Evolutionary conservation across 768 basidiomycete genomes (phyloP).

Genomic region (Macrolepiota fuliginosa): DNA sequence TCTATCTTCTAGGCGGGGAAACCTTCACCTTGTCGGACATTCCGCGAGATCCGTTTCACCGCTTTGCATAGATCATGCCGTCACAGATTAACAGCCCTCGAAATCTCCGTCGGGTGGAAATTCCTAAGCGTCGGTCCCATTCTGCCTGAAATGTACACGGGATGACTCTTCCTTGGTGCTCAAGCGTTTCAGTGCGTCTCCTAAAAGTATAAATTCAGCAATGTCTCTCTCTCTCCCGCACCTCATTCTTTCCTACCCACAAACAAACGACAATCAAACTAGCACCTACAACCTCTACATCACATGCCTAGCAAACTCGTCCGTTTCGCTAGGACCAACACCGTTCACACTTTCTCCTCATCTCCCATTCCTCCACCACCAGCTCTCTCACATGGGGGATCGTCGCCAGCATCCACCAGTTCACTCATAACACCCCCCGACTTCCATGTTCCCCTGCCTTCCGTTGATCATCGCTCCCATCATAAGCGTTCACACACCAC

Average conservation of each 20-base stretch:
- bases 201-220: not conserved
- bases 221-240: not conserved
- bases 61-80: not conserved
- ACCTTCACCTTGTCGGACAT: not conserved
- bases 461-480: not conserved
- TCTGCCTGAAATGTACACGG: not conserved
- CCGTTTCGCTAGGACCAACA: conserved; percentile 5
- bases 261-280: not conserved
- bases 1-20: not conserved
- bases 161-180: not conserved
- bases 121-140: not conserved
- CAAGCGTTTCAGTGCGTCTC: not conserved
- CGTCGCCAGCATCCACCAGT: conserved; percentile 6
- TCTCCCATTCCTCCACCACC: not conserved
- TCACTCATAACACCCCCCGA: conserved; percentile 9
- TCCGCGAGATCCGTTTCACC: not conserved
- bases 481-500: not conserved
- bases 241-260: not conserved
- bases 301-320: conserved; percentile 9
- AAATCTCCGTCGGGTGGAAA: not conserved
- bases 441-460: not conserved
- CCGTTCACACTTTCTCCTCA: conserved; percentile 1
- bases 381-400: not conserved
- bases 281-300: not conserved
- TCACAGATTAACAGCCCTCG: not conserved